These are phyloP conservation scores for Phytopythium boreale DNA, from an alignment of 352 stramenopile genomes.

Conservation along the genomic window DNA sequence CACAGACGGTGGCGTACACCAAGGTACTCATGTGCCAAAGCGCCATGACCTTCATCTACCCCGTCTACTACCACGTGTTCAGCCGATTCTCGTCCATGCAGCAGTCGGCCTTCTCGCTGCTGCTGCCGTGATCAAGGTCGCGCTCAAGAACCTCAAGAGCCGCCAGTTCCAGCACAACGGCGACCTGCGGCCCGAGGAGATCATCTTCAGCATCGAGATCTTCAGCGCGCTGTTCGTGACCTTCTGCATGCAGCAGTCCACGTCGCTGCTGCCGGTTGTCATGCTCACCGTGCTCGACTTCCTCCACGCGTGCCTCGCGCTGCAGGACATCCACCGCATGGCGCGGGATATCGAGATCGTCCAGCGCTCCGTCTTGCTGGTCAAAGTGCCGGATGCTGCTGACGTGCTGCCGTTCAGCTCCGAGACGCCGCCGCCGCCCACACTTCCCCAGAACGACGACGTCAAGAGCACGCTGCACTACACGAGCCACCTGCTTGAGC, in stretches of 20 bases:
- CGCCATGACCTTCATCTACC: slow-evolving; percentile 2
- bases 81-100: neutral
- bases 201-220: slow-evolving; percentile 20
- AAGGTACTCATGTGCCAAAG: neutral
- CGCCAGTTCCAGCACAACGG: slow-evolving; percentile 11
- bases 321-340: slow-evolving; percentile 14
- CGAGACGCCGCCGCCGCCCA: neutral
- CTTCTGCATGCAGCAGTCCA: slow-evolving; percentile 27
- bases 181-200: slow-evolving; percentile 17
- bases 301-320: slow-evolving; percentile 14
- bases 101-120: slow-evolving; percentile 18
- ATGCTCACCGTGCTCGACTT: slow-evolving; percentile 19
- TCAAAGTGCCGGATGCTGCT: neutral
- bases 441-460: neutral
- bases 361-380: neutral
- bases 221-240: slow-evolving; percentile 24
- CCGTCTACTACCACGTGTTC: neutral
- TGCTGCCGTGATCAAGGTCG: slow-evolving; percentile 32
- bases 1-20: neutral
- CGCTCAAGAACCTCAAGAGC: slow-evolving; percentile 18
- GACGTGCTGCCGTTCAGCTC: neutral
- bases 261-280: slow-evolving; percentile 13
- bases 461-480: neutral
- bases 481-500: neutral
- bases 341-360: neutral